Percentiles rank a stretch among this genome's conserved stretches.
phyloP scores from a whole-genome alignment of 768 basidiomycete species.

The Mycena indigotica region DNA sequence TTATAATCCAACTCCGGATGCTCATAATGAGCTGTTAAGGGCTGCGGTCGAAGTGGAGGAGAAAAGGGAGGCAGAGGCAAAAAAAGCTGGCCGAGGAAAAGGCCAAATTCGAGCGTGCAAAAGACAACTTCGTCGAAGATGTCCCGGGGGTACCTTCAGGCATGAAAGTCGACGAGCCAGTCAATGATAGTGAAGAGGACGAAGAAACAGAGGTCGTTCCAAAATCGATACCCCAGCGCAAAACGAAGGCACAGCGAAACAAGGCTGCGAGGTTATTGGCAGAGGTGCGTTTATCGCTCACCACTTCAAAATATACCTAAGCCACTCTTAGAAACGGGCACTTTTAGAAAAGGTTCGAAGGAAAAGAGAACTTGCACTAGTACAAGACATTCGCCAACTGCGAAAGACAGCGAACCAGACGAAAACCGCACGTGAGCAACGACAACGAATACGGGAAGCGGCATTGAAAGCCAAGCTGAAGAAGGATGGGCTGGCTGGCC shows the following conservation, averaged over 20 bases:
- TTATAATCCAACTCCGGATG: conserved; percentile 81
- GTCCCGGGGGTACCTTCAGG: conserved; percentile 53
- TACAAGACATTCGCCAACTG: conserved; percentile 57
- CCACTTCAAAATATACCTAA: background rate
- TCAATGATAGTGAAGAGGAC: conserved; percentile 41
- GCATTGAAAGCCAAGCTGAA: conserved; percentile 53
- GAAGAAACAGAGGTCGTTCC: conserved; percentile 33
- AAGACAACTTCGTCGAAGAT: conserved; percentile 33
- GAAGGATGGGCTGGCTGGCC: conserved; percentile 68
- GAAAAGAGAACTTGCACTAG: conserved; percentile 62
- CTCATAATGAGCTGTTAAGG: conserved; percentile 71
- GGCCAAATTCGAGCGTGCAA: conserved; percentile 55
- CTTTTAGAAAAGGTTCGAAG: conserved; percentile 59
- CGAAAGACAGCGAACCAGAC: conserved; percentile 43
- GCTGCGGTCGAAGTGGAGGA: conserved; percentile 70
- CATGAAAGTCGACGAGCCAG: conserved; percentile 59
- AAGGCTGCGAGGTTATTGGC: conserved; percentile 65
- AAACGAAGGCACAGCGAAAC: conserved; percentile 55
- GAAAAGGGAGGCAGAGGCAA: conserved; percentile 53
- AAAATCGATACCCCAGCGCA: conserved; percentile 47
- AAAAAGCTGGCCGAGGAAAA: conserved; percentile 56
- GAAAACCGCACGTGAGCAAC: conserved; percentile 44
- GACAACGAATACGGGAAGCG: conserved; percentile 43
- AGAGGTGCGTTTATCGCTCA: conserved; percentile 50
- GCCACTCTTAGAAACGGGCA: conserved; percentile 55